Base-by-base conservation (phyloP, 2,329 filamentous ascomycete species). In the Westerdykella sp. region DNA sequence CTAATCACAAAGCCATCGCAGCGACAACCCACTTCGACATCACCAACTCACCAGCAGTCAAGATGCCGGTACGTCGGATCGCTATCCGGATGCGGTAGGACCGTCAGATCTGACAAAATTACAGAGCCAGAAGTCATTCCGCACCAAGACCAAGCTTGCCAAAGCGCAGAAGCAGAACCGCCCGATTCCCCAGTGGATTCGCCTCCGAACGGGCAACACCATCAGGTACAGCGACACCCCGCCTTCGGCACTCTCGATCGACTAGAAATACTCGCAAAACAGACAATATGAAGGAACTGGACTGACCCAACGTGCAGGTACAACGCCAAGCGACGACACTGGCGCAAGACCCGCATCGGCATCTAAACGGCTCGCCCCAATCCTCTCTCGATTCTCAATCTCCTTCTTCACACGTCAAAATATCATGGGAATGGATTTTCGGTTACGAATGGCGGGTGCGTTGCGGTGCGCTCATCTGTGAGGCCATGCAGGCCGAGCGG, bases 111-210 rank as follows among this genome's bases (percentile, higher is more conserved):
- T 47, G 59, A 43, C 59, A 44, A 39, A 12, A 34, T 34, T 28
- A 71, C 73, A 97, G 91, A 91, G 85, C 85, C 89, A 98, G 81
- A 98, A 98, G 85, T 87, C 90, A 73, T 98, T 98, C 89, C 87
- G 90, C 75, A 96, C 90, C 78, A 98, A 98, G 90, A 86, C 94
- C 78, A 98, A 98, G 93, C 89, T 98, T 80, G 93, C 93, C 73
- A 96, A 91, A 83, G 93, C 93, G 73, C 91, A 97, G 83, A 97
- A 95, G 84, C 91, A 97, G 82, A 98, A 98, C 85, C 86, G 93
- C 74, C 93, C 93, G 66, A 96, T 98, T 73, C 93, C 93, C 61
- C 93, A 98, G 82, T 98, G 93, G 93, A 97, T 98, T 74, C 86
- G 93, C 73, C 84, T 98, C 70, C 85, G 91, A 74, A 97, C 93